phyloP scores from a whole-genome alignment of 805 yeast genomes.

The Starmerella geochares region DNA sequence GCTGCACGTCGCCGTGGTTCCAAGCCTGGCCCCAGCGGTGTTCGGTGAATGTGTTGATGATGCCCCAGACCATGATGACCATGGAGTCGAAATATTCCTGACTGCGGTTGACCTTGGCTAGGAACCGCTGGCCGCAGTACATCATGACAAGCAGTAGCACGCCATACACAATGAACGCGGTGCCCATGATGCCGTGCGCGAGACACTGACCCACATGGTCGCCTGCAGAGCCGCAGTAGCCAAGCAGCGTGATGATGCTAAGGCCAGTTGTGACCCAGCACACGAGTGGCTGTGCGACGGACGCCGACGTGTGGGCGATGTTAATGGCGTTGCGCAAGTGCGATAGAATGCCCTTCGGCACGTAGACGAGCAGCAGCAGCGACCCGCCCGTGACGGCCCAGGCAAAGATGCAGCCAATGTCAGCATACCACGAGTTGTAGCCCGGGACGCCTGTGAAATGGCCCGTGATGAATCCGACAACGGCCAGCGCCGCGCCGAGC shows the following conservation, averaged over 20 bases:
- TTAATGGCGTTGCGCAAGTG: constrained; percentile 28
- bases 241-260: constrained; percentile 75
- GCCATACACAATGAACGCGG: constrained; percentile 74
- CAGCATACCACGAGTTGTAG: constrained; percentile 31
- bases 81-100: constrained; percentile 80
- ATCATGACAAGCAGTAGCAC: constrained; percentile 56
- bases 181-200: constrained; percentile 96
- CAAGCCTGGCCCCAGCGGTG: constrained; percentile 94
- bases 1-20: constrained; percentile 91
- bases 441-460: constrained; percentile 33
- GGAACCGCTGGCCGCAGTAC: constrained; percentile 55
- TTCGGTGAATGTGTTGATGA: constrained; percentile 89
- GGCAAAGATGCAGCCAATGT: constrained; percentile 29
- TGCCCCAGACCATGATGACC: constrained; percentile 81
- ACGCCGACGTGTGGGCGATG: constrained; percentile 29
- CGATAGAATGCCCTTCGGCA: constrained; percentile 32
- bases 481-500: constrained; percentile 31
- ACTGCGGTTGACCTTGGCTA: constrained; percentile 39
- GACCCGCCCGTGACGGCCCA: constrained; percentile 32
- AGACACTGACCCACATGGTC: constrained; percentile 85
- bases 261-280: constrained; percentile 75
- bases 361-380: constrained; percentile 33
- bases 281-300: constrained; percentile 34
- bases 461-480: constrained; percentile 34
- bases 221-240: constrained; percentile 62